Conservation (phyloP, 1,284 basidiomycete genomes). For the Ceratorhiza oryzae-sativae region DNA sequence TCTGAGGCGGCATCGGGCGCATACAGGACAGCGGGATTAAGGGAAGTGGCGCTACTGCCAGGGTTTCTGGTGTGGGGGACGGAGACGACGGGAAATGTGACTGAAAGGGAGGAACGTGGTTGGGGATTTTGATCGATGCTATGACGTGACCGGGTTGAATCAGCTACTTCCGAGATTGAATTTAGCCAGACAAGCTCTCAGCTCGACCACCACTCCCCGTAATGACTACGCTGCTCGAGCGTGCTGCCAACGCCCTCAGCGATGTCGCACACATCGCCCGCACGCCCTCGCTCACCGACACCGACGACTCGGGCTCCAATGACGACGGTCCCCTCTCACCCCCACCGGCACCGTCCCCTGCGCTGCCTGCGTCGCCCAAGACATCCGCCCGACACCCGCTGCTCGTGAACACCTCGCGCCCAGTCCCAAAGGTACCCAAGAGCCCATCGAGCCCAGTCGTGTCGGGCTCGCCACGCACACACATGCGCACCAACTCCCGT, state of each 20-base stretch:
- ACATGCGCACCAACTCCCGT: constrained; percentile 5
- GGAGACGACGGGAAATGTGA: constrained; percentile 1
- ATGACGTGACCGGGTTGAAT: constrained; percentile 15
- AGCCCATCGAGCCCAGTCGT: background rate
- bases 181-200: background rate
- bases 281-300: constrained; percentile 50
- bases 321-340: constrained; percentile 40
- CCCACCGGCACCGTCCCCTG: constrained; percentile 13
- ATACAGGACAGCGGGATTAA: background rate
- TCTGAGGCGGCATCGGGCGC: background rate
- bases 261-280: constrained; percentile 30
- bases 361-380: background rate
- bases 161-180: constrained; percentile 18
- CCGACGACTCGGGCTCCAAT: constrained; percentile 45
- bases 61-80: background rate
- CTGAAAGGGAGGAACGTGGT: constrained; percentile 5
- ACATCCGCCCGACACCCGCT: background rate
- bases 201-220: background rate
- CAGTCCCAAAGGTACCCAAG: background rate
- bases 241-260: constrained; percentile 1
- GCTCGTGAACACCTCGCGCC: constrained; percentile 3
- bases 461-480: background rate
- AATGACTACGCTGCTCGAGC: constrained; percentile 32
- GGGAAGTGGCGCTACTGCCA: background rate
- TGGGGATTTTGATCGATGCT: constrained; percentile 21